phyloP scores from a whole-genome alignment of 2,329 filamentous ascomycete genomes.

The Plenodomus lindquistii region DNA sequence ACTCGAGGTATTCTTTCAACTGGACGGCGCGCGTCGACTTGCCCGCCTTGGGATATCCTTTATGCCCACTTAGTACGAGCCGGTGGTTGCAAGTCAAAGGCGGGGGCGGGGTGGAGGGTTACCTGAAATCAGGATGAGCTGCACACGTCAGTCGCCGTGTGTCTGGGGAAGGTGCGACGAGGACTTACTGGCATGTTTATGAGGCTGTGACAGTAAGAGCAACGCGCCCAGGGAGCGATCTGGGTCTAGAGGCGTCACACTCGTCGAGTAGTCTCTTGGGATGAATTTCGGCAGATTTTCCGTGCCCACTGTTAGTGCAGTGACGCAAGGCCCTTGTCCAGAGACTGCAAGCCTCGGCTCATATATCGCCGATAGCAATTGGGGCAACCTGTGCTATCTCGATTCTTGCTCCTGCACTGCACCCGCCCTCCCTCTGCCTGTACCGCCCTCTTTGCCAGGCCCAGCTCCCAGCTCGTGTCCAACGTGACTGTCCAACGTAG shows the following conservation, averaged over 20 bases:
- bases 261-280: constrained; percentile 4
- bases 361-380: constrained; percentile 7
- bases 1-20: constrained; percentile 66
- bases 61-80: constrained; percentile 58
- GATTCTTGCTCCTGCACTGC: constrained; percentile 6
- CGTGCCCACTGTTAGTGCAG: no score
- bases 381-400: no score
- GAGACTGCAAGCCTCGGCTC: constrained; percentile 26
- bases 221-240: background rate
- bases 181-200: constrained; percentile 32
- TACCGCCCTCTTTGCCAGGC: constrained; percentile 6
- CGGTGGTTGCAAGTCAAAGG: constrained; percentile 4
- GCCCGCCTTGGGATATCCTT: constrained; percentile 66
- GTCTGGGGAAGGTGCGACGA: constrained; percentile 11
- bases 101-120: constrained; percentile 6
- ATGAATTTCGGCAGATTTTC: constrained; percentile 22
- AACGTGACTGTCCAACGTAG: background rate
- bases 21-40: constrained; percentile 66
- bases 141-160: constrained; percentile 23
- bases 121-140: constrained; percentile 63
- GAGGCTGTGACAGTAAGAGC: background rate
- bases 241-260: constrained; percentile 22
- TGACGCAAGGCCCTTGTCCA: constrained; percentile 15
- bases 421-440: constrained; percentile 6
- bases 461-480: constrained; percentile 6